Evolutionary conservation across 306 rosid species (phyloP).

Genomic region (Clitoria ternatea): DNA sequence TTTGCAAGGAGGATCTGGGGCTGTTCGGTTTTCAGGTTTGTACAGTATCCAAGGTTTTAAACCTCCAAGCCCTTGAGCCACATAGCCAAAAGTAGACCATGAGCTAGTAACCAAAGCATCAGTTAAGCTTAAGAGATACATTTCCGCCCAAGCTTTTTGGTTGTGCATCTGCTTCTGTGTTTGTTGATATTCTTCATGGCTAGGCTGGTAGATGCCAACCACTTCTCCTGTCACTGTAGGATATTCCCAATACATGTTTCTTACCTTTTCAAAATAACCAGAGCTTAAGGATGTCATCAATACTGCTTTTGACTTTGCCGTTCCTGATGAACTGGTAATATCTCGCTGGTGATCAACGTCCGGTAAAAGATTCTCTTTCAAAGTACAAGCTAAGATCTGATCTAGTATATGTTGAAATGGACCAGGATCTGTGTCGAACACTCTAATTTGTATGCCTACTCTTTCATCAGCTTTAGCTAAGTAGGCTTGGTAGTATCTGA

Average conservation of each 20-base stretch:
- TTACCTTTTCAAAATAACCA: conserved; percentile 55
- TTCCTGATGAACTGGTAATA: conserved; percentile 20
- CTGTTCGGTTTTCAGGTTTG: conserved; percentile 61
- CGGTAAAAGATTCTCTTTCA: conserved; percentile 53
- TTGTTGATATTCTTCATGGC: conserved; percentile 74
- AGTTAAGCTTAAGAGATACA: conserved; percentile 62
- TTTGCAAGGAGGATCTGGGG: conserved; percentile 55
- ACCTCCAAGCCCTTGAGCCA: conserved; percentile 74
- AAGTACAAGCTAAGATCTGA: conserved; percentile 58
- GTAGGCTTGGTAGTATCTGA: conserved; percentile 61
- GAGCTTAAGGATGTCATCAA: conserved; percentile 61
- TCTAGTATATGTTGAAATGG: conserved; percentile 68
- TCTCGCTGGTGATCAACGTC: conserved; percentile 33
- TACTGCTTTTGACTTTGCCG: conserved; percentile 47
- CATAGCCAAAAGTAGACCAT: conserved; percentile 84
- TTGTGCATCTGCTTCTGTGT: conserved; percentile 62
- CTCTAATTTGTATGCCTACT: conserved; percentile 73
- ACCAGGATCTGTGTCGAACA: conserved; percentile 54
- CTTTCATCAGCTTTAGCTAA: conserved; percentile 61
- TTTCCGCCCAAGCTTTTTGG: conserved; percentile 68
- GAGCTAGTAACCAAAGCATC: conserved; percentile 62
- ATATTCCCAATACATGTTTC: conserved; percentile 67
- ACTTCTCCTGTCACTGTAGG: conserved; percentile 61
- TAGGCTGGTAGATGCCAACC: conserved; percentile 59
- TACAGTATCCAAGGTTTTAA: conserved; percentile 69